Evolutionary conservation across 495 filamentous ascomycete species (phyloP).

Genomic region (Stereocaulon alpinum): DNA sequence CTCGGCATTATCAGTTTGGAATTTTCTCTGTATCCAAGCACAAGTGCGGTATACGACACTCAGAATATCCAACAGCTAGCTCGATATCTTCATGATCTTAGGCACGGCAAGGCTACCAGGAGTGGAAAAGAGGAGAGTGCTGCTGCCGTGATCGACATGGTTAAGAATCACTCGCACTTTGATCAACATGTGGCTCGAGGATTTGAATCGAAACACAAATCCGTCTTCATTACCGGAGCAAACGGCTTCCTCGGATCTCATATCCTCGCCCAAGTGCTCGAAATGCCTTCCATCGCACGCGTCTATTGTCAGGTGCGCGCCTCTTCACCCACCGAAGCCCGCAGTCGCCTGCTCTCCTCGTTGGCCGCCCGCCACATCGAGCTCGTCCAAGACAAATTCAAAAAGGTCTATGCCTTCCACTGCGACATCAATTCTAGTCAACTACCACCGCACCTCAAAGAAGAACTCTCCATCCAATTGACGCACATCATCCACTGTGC

Average conservation of each 20-base stretch:
- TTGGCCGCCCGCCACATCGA: slow-evolving; percentile 29
- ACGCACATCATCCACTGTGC: slow-evolving; percentile 13
- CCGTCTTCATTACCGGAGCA: slow-evolving; percentile 43
- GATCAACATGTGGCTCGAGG: slow-evolving; percentile 17
- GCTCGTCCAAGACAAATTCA: neutral
- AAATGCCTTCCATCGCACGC: slow-evolving; percentile 32
- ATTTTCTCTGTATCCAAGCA: slow-evolving; percentile 31
- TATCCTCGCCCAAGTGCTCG: slow-evolving; percentile 38
- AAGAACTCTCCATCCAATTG: neutral
- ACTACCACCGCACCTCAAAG: slow-evolving; percentile 23
- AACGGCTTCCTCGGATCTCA: slow-evolving; percentile 52
- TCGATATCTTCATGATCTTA: slow-evolving; percentile 32
- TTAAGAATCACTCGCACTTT: slow-evolving; percentile 39
- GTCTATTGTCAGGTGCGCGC: slow-evolving; percentile 46
- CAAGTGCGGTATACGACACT: slow-evolving; percentile 43
- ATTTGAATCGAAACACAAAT: slow-evolving; percentile 3
- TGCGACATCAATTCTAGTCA: slow-evolving; percentile 23
- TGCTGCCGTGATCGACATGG: slow-evolving; percentile 35
- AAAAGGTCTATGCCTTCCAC: slow-evolving; percentile 42
- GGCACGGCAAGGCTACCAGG: slow-evolving; percentile 25
- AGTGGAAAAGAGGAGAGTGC: slow-evolving; percentile 17
- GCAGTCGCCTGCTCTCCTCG: slow-evolving; percentile 26
- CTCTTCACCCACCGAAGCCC: slow-evolving; percentile 18
- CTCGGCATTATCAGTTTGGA: slow-evolving; percentile 37
- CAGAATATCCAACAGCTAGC: slow-evolving; percentile 40